Conservation (phyloP, 2,329 filamentous ascomycete genomes). For the Ascochyta viciae-villosae region DNA sequence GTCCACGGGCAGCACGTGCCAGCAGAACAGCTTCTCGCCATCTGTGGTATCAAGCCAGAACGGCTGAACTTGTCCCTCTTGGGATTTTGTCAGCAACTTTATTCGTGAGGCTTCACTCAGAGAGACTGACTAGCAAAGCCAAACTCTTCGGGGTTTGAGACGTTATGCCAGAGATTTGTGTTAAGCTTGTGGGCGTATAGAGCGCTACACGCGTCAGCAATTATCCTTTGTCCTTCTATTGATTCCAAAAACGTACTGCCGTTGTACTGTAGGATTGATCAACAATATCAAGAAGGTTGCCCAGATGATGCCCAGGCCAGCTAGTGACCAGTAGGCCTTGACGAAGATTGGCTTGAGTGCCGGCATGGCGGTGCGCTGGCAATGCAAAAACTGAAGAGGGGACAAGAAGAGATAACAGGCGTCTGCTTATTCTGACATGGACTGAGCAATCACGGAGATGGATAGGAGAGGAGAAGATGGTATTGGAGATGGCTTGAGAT, state of each 20-base stretch:
- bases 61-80: constrained; percentile 86
- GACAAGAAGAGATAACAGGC: too few relatives aligned
- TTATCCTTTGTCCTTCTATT: neutral
- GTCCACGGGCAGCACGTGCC: constrained; percentile 85
- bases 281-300: constrained; percentile 69
- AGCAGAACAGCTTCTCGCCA: constrained; percentile 80
- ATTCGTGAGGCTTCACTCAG: neutral
- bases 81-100: constrained; percentile 2
- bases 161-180: constrained; percentile 72
- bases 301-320: constrained; percentile 69
- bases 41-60: constrained; percentile 80
- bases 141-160: constrained; percentile 80
- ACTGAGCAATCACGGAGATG: neutral
- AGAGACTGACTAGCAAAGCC: constrained; percentile 75
- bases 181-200: constrained; percentile 85
- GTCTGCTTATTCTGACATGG: neutral
- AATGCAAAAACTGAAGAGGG: neutral
- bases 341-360: constrained; percentile 37
- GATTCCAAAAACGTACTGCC: constrained; percentile 67
- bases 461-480: constrained; percentile 8
- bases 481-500: constrained; percentile 13
- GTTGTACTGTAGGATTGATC: constrained; percentile 75
- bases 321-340: constrained; percentile 49
- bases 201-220: constrained; percentile 60
- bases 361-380: constrained; percentile 27